phyloP scores from a whole-genome alignment of 1,284 basidiomycete species.

The Sanghuangporus sanghuang region DNA sequence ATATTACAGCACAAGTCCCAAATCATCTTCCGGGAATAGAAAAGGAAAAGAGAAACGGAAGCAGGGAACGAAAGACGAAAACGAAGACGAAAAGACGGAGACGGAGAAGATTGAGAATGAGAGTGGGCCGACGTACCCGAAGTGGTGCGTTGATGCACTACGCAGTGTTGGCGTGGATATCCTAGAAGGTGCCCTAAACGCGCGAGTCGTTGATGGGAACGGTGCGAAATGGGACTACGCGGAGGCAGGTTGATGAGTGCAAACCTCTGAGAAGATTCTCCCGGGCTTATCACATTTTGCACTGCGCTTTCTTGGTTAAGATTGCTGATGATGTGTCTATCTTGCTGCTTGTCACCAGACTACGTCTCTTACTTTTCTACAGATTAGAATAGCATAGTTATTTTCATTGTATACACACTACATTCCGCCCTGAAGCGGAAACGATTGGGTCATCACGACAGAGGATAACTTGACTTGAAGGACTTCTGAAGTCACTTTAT shows the following conservation, averaged over 20 bases:
- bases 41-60: background rate
- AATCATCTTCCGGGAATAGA: background rate
- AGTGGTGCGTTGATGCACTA: slow-evolving; percentile 79
- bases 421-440: too few relatives aligned
- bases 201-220: slow-evolving; percentile 49
- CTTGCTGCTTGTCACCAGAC: too few relatives aligned
- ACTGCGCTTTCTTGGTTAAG: too few relatives aligned
- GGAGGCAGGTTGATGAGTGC: background rate
- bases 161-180: slow-evolving; percentile 72
- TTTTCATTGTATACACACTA: too few relatives aligned
- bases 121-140: slow-evolving; percentile 52
- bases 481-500: too few relatives aligned
- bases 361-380: too few relatives aligned
- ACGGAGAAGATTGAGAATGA: background rate
- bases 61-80: background rate
- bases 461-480: too few relatives aligned
- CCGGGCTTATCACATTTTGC: too few relatives aligned
- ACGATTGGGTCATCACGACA: too few relatives aligned
- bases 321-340: too few relatives aligned
- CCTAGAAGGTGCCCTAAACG: slow-evolving; percentile 43
- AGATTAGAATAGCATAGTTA: too few relatives aligned
- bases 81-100: background rate
- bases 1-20: slow-evolving; percentile 54
- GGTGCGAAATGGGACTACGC: slow-evolving; percentile 76
- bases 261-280: too few relatives aligned